Evolutionary conservation across 2,329 filamentous ascomycete species (phyloP), one percentile per base, ranked within the genome.

Genomic region (Pseudovirgaria hyperparasitica): DNA sequence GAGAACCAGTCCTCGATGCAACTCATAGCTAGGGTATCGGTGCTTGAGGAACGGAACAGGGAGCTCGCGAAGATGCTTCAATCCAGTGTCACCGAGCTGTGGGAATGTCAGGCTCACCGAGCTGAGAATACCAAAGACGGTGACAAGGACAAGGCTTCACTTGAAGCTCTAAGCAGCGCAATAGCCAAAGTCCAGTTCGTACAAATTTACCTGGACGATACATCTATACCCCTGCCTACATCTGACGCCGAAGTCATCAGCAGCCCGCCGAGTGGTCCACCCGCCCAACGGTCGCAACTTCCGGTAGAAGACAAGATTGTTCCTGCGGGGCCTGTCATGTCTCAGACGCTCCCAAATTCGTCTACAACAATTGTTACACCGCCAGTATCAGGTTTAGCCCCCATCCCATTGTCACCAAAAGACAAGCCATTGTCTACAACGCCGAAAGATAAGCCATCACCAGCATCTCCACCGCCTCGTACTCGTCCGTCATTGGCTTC

Each of bases 51-150:
- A 27, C 67, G 80, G 24, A 85, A 84, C 39, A 64, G 62, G 37
- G 67, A 72, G 32, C 52, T 87, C 11, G 75, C 77, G 1, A 55
- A 60, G 16, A 72, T 86, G 64, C 64, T 87, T 7, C 71, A 76
- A 28, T 70, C 72, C 34, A 72, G 75, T 1, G 65, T 82, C 13
- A 54, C 62, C 2, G 69, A 69, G 25, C 62, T 87, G 2, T 75
- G 72, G 57, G 57, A 64, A 2, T 56, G 75, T 26, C 72, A 75
- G 19, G 57, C 62, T 19, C 60, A 50, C 31, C 63, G 70, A 18
- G 66, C 63, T 34, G 54, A 52, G 31, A 8, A 29, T 32, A 19
- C 15, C 8, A 6, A 27, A 24, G 38, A 40, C 13, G 33, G 37
- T 10, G 46, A 43, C 13, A 29, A 36, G 10, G 43, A 43, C 14